Conservation (phyloP, 2,329 filamentous ascomycete species). For the Nakataea oryzae region DNA sequence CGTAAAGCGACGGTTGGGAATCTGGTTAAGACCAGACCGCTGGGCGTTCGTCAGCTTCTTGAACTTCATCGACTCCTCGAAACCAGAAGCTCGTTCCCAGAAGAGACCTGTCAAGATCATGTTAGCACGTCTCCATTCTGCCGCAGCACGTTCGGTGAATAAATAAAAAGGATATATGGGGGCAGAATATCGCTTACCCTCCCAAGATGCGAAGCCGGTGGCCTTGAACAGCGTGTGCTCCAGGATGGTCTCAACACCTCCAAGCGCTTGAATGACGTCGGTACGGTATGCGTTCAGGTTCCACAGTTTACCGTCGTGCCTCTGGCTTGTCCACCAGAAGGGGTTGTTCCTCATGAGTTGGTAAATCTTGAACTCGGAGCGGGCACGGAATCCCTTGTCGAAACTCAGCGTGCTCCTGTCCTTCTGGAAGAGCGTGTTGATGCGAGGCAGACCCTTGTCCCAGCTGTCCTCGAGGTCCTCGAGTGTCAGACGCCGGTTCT, state of each 20-base stretch:
- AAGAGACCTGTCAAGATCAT: constrained; percentile 42
- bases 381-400: constrained; percentile 93
- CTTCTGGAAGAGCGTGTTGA: constrained; percentile 98
- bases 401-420: constrained; percentile 94
- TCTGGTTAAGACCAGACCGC: constrained; percentile 92
- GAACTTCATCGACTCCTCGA: constrained; percentile 67
- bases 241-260: constrained; percentile 94
- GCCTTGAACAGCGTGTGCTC: constrained; percentile 97
- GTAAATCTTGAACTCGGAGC: constrained; percentile 96
- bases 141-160: neutral
- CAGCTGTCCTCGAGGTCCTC: constrained; percentile 97
- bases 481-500: constrained; percentile 86
- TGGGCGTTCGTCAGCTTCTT: constrained; percentile 98
- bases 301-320: constrained; percentile 96
- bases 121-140: neutral
- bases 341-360: constrained; percentile 99
- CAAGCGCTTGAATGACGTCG: constrained; percentile 91
- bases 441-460: constrained; percentile 94
- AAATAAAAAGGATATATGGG: neutral
- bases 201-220: constrained; percentile 94
- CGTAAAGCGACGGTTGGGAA: constrained; percentile 96
- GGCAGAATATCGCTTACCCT: constrained; percentile 75
- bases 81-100: constrained; percentile 30
- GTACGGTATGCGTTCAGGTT: constrained; percentile 84
- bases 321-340: constrained; percentile 98